Percentiles rank a stretch among this genome's conserved stretches.
These are phyloP conservation scores for Nicotiana tomentosiformis DNA, from an alignment of 257 asterid species.

Conservation along the genomic window DNA sequence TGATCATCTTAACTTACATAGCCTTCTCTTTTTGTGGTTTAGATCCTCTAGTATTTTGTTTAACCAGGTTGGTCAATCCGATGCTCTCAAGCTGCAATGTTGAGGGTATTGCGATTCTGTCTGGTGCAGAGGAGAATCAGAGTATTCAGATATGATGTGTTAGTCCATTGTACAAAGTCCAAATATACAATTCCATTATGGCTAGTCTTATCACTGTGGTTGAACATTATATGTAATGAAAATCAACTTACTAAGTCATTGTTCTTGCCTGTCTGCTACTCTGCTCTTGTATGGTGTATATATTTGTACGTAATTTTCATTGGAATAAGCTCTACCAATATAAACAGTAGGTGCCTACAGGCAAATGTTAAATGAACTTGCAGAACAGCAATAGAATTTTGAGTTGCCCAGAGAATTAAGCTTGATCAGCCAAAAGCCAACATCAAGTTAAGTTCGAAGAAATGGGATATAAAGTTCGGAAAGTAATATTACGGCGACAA, in stretches of 20 bases:
- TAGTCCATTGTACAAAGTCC: not conserved
- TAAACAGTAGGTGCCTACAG: not conserved
- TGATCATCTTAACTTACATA: slow-evolving; percentile 23
- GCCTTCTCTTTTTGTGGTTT: not conserved
- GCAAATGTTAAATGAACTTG: not conserved
- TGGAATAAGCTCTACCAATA: not conserved
- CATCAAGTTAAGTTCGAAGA: no score
- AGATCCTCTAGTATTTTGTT: not conserved
- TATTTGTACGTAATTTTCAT: not conserved
- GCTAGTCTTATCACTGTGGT: not conserved
- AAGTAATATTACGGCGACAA: no score
- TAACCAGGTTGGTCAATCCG: not conserved
- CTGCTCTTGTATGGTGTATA: not conserved
- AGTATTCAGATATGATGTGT: not conserved
- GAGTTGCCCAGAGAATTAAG: no score
- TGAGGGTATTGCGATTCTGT: not conserved
- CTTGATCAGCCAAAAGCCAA: no score
- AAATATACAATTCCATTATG: not conserved
- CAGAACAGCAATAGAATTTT: no score
- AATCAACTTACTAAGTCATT: not conserved
- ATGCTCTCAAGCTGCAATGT: not conserved
- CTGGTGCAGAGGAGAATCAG: not conserved
- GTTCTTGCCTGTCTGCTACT: not conserved
- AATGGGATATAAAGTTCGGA: no score
- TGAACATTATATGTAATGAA: not conserved